Percentiles rank a stretch among this genome's conserved stretches.
These are phyloP conservation scores for Flaveria ramosissima DNA, from an alignment of 129 eudicot genomes.

Conservation along the genomic window DNA sequence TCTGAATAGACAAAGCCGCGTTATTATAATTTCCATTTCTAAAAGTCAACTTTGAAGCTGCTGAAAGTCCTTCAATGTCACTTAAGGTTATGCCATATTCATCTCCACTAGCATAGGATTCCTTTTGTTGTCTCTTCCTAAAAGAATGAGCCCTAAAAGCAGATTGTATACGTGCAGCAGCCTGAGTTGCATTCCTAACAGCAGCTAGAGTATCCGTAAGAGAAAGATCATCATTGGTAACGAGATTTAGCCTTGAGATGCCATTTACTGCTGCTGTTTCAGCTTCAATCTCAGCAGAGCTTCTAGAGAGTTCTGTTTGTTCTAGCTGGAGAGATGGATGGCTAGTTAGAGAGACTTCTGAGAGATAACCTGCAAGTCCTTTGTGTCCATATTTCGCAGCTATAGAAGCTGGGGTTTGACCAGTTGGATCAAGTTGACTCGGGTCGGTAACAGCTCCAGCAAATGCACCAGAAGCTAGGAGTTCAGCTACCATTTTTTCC, in stretches of 20 bases:
- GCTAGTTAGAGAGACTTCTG: slow-evolving; percentile 79
- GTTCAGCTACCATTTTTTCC: slow-evolving; percentile 95
- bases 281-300: slow-evolving; percentile 62
- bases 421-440: slow-evolving; percentile 65
- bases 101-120: slow-evolving; percentile 44
- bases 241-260: slow-evolving; percentile 42
- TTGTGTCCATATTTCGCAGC: slow-evolving; percentile 73
- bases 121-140: slow-evolving; percentile 69
- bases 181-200: slow-evolving; percentile 81
- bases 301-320: slow-evolving; percentile 67
- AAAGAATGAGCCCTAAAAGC: slow-evolving; percentile 98
- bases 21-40: slow-evolving; percentile 54
- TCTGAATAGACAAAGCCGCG: slow-evolving; percentile 88
- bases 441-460: slow-evolving; percentile 98
- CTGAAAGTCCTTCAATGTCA: slow-evolving; percentile 73
- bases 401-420: slow-evolving; percentile 86
- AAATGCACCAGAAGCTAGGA: slow-evolving; percentile 85
- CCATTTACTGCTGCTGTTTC: slow-evolving; percentile 49
- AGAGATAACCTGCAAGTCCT: slow-evolving; percentile 96
- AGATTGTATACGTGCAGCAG: slow-evolving; percentile 97
- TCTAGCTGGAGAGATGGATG: slow-evolving; percentile 76
- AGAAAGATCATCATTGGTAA: slow-evolving; percentile 59
- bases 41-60: slow-evolving; percentile 71
- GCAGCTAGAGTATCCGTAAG: slow-evolving; percentile 75
- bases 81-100: slow-evolving; percentile 49